phyloP scores from a whole-genome alignment of 179 eudicot genomes.

The Carnegiea gigantea region DNA sequence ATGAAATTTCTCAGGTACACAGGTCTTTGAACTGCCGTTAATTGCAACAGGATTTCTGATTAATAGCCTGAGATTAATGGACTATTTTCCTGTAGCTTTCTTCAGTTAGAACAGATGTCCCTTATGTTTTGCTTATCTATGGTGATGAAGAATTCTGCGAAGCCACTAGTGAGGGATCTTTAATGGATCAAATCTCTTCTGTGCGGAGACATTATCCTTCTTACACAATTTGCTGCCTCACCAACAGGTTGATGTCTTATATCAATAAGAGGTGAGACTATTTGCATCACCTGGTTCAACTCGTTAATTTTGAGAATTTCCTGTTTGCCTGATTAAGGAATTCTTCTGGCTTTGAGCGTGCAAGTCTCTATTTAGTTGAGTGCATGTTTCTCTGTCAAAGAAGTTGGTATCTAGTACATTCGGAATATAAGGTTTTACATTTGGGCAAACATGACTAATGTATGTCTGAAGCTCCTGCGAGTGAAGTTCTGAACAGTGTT shows the following conservation, averaged over 20 bases:
- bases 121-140: slow-evolving; percentile 61
- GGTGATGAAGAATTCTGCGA: slow-evolving; percentile 88
- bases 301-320: neutral
- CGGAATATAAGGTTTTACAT: too few relatives aligned
- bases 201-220: slow-evolving; percentile 67
- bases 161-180: slow-evolving; percentile 50
- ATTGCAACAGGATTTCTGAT: neutral
- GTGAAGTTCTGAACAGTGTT: neutral
- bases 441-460: too few relatives aligned
- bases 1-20: slow-evolving; percentile 59
- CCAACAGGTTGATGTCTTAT: slow-evolving; percentile 75
- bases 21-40: neutral
- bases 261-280: slow-evolving; percentile 67
- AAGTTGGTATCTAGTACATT: neutral
- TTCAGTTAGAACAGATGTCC: slow-evolving; percentile 38
- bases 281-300: slow-evolving; percentile 10
- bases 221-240: slow-evolving; percentile 76
- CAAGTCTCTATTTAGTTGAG: neutral
- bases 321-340: slow-evolving; percentile 4
- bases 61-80: slow-evolving; percentile 8
- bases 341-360: neutral
- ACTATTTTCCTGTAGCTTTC: slow-evolving; percentile 47
- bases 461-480: too few relatives aligned
- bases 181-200: slow-evolving; percentile 51
- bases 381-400: neutral